phyloP scores from a whole-genome alignment of 257 asterid genomes.

The Nicotiana tomentosiformis region DNA sequence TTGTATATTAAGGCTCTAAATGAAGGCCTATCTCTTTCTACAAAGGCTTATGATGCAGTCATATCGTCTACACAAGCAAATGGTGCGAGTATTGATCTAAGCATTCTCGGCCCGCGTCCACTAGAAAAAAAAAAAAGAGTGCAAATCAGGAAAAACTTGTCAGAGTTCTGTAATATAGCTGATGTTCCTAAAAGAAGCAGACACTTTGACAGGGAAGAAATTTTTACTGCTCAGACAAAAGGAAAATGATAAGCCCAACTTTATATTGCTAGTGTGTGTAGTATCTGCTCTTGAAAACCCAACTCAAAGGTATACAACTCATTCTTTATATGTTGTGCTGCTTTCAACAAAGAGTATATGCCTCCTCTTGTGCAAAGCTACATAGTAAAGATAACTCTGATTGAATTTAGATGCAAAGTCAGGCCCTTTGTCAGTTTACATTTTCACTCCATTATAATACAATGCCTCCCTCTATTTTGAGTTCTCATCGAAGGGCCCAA shows the following conservation, averaged over 20 bases:
- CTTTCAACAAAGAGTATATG: background rate
- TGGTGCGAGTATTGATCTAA: constrained; percentile 51
- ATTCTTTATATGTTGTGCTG: background rate
- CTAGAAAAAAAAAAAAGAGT: constrained; percentile 46
- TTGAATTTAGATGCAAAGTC: background rate
- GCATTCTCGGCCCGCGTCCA: constrained; percentile 61
- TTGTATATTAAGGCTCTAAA: constrained; percentile 50
- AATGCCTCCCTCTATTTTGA: background rate
- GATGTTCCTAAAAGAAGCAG: constrained; percentile 63
- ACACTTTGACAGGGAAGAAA: constrained; percentile 43
- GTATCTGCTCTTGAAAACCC: background rate
- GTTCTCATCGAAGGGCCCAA: background rate
- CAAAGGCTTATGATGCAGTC: constrained; percentile 71
- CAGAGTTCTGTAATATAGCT: constrained; percentile 52
- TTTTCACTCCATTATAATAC: background rate
- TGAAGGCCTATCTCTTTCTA: constrained; percentile 65
- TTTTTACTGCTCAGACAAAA: constrained; percentile 23
- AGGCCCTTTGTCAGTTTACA: background rate
- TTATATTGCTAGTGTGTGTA: background rate
- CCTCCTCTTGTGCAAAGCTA: background rate
- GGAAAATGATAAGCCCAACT: constrained; percentile 17
- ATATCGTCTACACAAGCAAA: constrained; percentile 30
- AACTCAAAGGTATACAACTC: background rate
- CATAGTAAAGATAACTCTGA: background rate
- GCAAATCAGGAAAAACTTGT: constrained; percentile 35